A percentile compares a stretch with the other conserved stretches of the same genome.
phyloP scores from a whole-genome alignment of 2,329 filamentous ascomycete genomes.

The Leptographium wingfieldii region DNA sequence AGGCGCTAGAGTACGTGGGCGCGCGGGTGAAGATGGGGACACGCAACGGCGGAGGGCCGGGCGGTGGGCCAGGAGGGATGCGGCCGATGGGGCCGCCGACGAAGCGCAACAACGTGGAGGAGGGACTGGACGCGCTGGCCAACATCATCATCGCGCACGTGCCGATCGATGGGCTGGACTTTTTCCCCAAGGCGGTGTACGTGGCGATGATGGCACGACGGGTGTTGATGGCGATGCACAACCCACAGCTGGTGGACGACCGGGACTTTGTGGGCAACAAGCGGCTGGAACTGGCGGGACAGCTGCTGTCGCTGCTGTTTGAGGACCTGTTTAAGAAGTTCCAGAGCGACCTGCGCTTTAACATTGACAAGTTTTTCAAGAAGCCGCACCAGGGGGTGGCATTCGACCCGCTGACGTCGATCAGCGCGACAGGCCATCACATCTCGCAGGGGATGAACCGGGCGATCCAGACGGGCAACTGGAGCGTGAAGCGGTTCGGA shows the following conservation, averaged over 20 bases:
- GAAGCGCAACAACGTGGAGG: constrained; percentile 72
- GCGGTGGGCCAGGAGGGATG: constrained; percentile 8
- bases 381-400: constrained; percentile 82
- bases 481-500: constrained; percentile 94
- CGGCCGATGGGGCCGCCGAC: constrained; percentile 28
- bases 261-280: constrained; percentile 98
- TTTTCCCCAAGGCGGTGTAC: constrained; percentile 93
- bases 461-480: constrained; percentile 94
- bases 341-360: constrained; percentile 75
- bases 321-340: constrained; percentile 98
- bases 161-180: constrained; percentile 80
- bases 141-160: constrained; percentile 94
- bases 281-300: constrained; percentile 83
- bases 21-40: constrained; percentile 77
- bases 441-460: constrained; percentile 92
- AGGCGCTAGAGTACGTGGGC: constrained; percentile 88
- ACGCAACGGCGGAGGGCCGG: constrained; percentile 28
- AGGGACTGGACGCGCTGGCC: constrained; percentile 83
- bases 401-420: constrained; percentile 75
- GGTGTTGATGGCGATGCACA: constrained; percentile 85
- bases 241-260: constrained; percentile 83
- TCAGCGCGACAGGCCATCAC: constrained; percentile 70
- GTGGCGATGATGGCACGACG: constrained; percentile 95
- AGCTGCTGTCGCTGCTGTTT: constrained; percentile 84
- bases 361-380: constrained; percentile 89